Evolutionary conservation across 23 red algal genomes (phyloP), one percentile per base, ranked within the genome.

Genomic region (Cyanidioschyzon merolae): DNA sequence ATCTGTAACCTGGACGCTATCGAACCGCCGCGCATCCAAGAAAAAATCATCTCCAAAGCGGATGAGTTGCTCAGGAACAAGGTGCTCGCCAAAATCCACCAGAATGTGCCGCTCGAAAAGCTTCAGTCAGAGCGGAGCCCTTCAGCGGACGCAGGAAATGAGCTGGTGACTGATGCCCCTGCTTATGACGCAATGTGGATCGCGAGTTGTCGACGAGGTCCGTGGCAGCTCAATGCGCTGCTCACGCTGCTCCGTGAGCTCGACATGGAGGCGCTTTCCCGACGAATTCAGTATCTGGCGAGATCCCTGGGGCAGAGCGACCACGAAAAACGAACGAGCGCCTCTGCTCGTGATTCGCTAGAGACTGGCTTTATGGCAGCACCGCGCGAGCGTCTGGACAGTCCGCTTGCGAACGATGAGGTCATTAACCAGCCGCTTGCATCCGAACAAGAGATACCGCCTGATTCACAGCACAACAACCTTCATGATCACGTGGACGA

Each of bases 11-110:
- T 54, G 21, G 45, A 54, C 45, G 45, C 45, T 21, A 21, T 54
- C 12, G 12, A 54, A 21, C 45, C 45, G 45, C 12, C 21, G 45
- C 45, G 45, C 21, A 7, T 54, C 21, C 39, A 2, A 35, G 25
- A 0, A 1, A 35, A 29, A 1, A 0, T 34, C 76, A 50, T 30
- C 34, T 7, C 29, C 40, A 82, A 67, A 59, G 67, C 79, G 17
- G 74, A 90, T 34, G 58, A 68, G 15, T 2, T 76, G 25, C 37
- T 82, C 34, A 35, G 41, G 1, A 79, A 35, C 82, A 54, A 57
- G 39, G 32, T 32, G 41, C 67, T 83, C 16, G 80, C 74, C 1
- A 67, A 39, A 27, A 83, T 83, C 2, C 29, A 74, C 2, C 57
- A 34, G 1, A 50, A 74, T n/a, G 68, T 83, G 59, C 1, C 74